Base-by-base conservation (phyloP, 371 early-diverging fungal species). In the Haplosporangium sp. region DNA sequence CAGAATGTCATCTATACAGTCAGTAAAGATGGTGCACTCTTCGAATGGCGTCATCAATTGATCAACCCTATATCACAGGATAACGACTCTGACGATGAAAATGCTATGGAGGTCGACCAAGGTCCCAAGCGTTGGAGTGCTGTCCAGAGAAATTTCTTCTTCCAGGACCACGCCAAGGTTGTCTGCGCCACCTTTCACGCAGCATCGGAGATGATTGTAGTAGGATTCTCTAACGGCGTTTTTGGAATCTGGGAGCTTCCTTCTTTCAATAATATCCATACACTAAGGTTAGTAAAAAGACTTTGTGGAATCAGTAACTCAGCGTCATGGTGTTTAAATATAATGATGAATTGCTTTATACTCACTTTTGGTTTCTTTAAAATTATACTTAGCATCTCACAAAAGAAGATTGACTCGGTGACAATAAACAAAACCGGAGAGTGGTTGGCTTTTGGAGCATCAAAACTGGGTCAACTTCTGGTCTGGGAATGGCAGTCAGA, bases 401-500 rank as follows among this genome's bases (percentile, higher is more conserved):
- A 97, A 85, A 90, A 94, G 59, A 93, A 92, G 85, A 94, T 99
- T 74, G 92, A 94, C 74, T 88, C 98, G 1, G 92, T 95, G 0
- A 90, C 96, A 1, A 92, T 98, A 73, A 97, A 95, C 84, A 83
- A 89, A 4, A 88, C 95, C 2, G 98, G 99, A 39, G 99, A 99
- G 84, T 99, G 99, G 99, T 87, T 99, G 37, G 98, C 97, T 0
- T 95, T 99, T 83, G 99, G 97, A 9, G 93, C 93, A 42, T 87
- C 95, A 20, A 90, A 90, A 72, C 88, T 97, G 10, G 98, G 98
- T 3, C 98, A 99, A 85, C 92, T 99, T 40, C 86, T 98, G 53
- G 98, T 99, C 2, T 99, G 99, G 99, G 99, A 99, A 82, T 99
- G 99, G 99, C 96, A 97, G 84, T 97, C 97, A 45, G 99, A 99